Base-by-base conservation (phyloP, 345 rosid species). In the Aethionema arabicum region DNA sequence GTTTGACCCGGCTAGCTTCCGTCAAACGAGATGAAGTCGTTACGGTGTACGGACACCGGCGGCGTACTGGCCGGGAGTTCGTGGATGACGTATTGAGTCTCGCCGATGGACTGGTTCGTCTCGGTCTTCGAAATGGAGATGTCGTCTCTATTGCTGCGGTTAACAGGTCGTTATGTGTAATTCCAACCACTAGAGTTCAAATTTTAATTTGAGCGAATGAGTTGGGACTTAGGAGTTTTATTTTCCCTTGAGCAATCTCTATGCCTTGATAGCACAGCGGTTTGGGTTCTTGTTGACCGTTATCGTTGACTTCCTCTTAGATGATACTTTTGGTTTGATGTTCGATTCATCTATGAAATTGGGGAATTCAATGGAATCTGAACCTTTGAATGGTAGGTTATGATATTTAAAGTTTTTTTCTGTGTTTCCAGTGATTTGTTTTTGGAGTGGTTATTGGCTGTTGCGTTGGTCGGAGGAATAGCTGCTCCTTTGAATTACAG, bases 401-500 rank as follows among this genome's bases (percentile, higher is more conserved):
- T 38, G 21, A 56, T 36, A 7, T 42, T 2, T 13, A 8, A 59
- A 35, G 42, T 11, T 13, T 5, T 21, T 60, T 50, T 68, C 0
- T 21, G 21, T 60, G 51, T 15, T 56, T 69, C 47, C 77, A 88
- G 96, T 73, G 95, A 86, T 58, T 68, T 60, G 65, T 85, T 88
- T 56, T 75, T 88, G 82, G 85, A 83, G 77, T 88, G 88, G 92
- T 56, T 88, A 67, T 74, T 88, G 32, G 95, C 92, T 11, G 78
- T 91, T 73, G 82, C 98, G 46, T 86, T 72, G 57, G 72, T 83
- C 35, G 92, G 96, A 53, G 90, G 95, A 61, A 69, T 91, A 45
- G 73, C 74, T 27, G 90, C 95, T 68, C 95, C 96, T 66, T 69
- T 91, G 69, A 88, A 91, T 70, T 88, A 91, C 74, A 76, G 95